These are phyloP conservation scores for Ilex paraguariensis DNA, from an alignment of 305 asterid genomes.

Conservation along the genomic window DNA sequence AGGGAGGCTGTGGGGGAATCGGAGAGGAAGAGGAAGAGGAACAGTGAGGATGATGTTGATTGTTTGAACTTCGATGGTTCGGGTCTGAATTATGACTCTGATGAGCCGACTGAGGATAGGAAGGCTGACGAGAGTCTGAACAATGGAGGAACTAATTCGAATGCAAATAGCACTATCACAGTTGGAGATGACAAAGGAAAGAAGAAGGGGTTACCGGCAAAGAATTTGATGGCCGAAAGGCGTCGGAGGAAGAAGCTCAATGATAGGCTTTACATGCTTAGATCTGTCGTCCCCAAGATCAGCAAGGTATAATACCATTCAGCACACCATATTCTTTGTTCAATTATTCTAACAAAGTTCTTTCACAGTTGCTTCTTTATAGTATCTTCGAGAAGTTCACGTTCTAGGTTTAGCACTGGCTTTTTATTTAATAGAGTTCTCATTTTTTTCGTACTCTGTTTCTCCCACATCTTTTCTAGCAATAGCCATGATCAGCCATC, in stretches of 20 bases:
- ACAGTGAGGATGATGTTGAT: constrained; percentile 25
- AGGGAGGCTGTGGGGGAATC: constrained; percentile 25
- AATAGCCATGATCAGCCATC: too few species aligned
- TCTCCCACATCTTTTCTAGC: too few species aligned
- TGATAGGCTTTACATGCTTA: constrained; percentile 45
- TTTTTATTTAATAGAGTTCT: too few species aligned
- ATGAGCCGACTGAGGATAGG: constrained; percentile 29
- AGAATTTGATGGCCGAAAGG: background rate
- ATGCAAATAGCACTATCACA: constrained; percentile 31
- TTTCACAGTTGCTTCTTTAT: too few species aligned
- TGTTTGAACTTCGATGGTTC: constrained; percentile 29
- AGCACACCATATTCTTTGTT: too few species aligned
- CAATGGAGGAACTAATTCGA: constrained; percentile 29
- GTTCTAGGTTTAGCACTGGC: too few species aligned
- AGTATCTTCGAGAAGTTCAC: too few species aligned
- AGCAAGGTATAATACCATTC: constrained; percentile 34
- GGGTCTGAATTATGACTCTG: constrained; percentile 36
- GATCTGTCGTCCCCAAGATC: constrained; percentile 52
- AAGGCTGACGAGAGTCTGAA: constrained; percentile 19
- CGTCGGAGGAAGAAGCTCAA: background rate
- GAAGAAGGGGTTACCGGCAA: background rate
- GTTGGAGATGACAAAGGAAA: constrained; percentile 40
- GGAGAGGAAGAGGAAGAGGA: constrained; percentile 32
- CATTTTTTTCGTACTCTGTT: too few species aligned
- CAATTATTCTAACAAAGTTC: too few species aligned